Evolutionary conservation across 106 monocot species (phyloP), one percentile per base, ranked within the genome.

Genomic region (Gastrodia elata): DNA sequence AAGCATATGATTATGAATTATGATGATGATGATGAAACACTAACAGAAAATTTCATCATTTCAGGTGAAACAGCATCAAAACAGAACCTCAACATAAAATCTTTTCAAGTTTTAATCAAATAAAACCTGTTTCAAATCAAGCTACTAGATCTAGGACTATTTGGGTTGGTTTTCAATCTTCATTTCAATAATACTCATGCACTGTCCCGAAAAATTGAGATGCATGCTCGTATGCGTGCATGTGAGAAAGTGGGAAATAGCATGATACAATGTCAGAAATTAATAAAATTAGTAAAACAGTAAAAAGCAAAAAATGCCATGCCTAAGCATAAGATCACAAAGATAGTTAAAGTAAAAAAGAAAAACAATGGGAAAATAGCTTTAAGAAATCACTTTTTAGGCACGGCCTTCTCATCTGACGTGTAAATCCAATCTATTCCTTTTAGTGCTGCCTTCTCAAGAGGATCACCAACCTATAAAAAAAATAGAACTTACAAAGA

Each of bases 371-470:
- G 67, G 6, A 1, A 65, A 39, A 39, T 10, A 69, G 11, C 69
- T 7, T 35, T 40, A 37, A 37, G 20, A 68, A 69, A 37, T 72
- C 77, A 93, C 92, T 71, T 97, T 88, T 90, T 97, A 32, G 97
- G 86, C 80, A 92, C 78, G 40, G 97, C 97, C 80, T 97, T 97
- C 83, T 97, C 97, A 88, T 97, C 97, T 26, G 97, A 80, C 46
- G 97, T 97, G 75, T 97, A 97, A 68, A 59, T 83, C 97, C 97
- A 97, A 68, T 97, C 93, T 80, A 97, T 90, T 68, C 97, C 97
- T 84, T 93, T 87, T 25, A 97, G 82, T 68, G 97, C 97, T 74
- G 97, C 97, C 75, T 90, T 97, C 75, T 97, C 97, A 81, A 97
- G 92, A 83, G 97, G 97, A 83, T 97, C 97, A 67, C 97, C 97